Evolutionary conservation across 495 filamentous ascomycete genomes (phyloP), one percentile per base, ranked within the genome.

Genomic region (Amorphotheca resinae): DNA sequence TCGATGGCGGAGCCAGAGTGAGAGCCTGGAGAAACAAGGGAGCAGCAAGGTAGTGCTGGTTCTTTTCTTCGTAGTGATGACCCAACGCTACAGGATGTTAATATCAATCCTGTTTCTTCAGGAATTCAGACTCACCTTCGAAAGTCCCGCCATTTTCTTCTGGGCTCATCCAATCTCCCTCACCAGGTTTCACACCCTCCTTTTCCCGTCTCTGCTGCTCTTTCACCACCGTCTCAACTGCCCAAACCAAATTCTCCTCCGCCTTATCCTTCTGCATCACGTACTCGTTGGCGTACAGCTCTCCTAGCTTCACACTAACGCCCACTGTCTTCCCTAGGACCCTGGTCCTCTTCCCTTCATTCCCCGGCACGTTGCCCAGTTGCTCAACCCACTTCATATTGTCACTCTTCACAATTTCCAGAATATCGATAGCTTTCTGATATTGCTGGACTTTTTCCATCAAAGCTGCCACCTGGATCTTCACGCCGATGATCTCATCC

Each of bases 1-100:
- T 69, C n/a, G 64, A 56, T 2, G 52, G 45, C 9, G 60, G 76
- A 54, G 84, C 93, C 18, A 89, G 55, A 22, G 76, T 64, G 31
- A 95, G 64, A 2, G 87, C 82, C 49, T 88, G 87, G 49, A 96
- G 70, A 57, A 84, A 93, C 26, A 96, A 66, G n/a, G 89, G 88
- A 21, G 84, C 70, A 12, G 91, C 82, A 6, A 95, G 76, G 44
- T 84, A 82, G 48, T 81, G 72, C 45, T 79, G 72, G 38, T 78
- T 66, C 51, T 75, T 76, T 33, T 64, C 63, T 45, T 76, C 72
- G 61, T 93, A 95, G 48, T 74, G 74, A 21, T 73, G 64, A 15
- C 72, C 89, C 18, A 96, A 69, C 3, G 80, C 82, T 78, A 9
- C 22, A 20, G 36, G 1, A 31, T 17, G 43, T 45, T 30, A 31